Base-by-base conservation (phyloP, 345 rosid species). In the Zanthoxylum bungeanum region DNA sequence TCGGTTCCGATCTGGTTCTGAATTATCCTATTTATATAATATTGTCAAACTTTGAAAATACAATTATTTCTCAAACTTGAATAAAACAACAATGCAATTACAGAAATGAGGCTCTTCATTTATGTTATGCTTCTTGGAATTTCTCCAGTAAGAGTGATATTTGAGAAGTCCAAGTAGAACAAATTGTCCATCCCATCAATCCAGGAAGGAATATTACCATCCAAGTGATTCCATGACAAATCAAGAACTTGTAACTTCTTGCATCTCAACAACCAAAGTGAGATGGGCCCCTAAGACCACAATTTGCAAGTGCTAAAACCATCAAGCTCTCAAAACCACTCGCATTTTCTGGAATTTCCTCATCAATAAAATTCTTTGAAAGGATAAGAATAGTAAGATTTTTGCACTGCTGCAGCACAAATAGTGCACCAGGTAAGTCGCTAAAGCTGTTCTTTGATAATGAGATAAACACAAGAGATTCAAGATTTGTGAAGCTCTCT, bases 81-180 rank as follows among this genome's bases (percentile, higher is more conserved):
- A n/a, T n/a, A n/a, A n/a, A n/a, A n/a, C n/a, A n/a, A n/a, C n/a
- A n/a, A n/a, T n/a, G n/a, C n/a, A n/a, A n/a, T n/a, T n/a, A n/a
- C n/a, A 51, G 78, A 84, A 62, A 83, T 60, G 1, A 94, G 86
- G 77, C 86, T 86, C 84, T 80, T 85, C 74, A 94, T 84, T 72
- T 84, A 70, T 1, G 82, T 85, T 76, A 94, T 70, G 51, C 91
- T 78, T 62, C 70, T 77, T 5, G 98, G 98, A 71, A 94, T 85
- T 74, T 85, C 90, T 64, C 98, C 98, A 0, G 87, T 75, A 66
- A 94, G 84, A 17, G 98, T 87, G 80, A 90, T 94, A 78, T 92
- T 94, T 6, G 98, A 94, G 68, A 94, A 82, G 78, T 94, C 98
- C 78, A 94, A 73, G 79, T 92, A 94, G 77, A 94, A 94, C 70